These are phyloP conservation scores for Neurospora cerealis DNA, from an alignment of 495 filamentous ascomycete genomes.

Conservation along the genomic window DNA sequence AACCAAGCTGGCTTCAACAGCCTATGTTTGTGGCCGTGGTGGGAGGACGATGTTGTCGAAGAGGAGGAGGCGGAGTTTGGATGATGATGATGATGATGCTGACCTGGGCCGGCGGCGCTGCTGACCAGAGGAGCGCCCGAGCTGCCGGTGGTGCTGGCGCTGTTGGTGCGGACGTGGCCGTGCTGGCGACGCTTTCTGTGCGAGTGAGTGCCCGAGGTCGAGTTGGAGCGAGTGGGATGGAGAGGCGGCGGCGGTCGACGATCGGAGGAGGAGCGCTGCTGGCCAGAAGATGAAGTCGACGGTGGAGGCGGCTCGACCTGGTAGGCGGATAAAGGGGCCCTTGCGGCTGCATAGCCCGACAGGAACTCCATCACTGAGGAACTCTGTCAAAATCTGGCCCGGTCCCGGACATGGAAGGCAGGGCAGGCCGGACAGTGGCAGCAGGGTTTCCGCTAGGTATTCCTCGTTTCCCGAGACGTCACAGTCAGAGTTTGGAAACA, in stretches of 20 bases:
- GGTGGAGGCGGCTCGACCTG: conserved; percentile 20
- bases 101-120: conserved; percentile 6
- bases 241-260: not conserved
- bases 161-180: conserved; percentile 20
- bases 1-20: not conserved
- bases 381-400: not conserved
- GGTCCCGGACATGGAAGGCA: not conserved
- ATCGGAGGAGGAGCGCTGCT: not conserved
- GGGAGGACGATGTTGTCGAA: conserved; percentile 1
- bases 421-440: not conserved
- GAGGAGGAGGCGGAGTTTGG: conserved; percentile 1
- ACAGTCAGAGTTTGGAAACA: not conserved
- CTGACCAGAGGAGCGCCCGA: conserved; percentile 5
- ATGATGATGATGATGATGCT: not conserved
- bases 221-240: conserved; percentile 24
- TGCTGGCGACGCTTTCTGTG: conserved; percentile 19
- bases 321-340: conserved; percentile 27
- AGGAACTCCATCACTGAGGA: conserved; percentile 21
- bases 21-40: not conserved
- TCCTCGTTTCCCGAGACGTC: not conserved
- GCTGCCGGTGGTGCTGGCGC: conserved; percentile 25
- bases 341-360: conserved; percentile 24
- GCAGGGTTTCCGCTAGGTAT: not conserved
- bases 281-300: not conserved
- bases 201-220: conserved; percentile 16